Conservation (phyloP, 192 early-diverging fungal genomes). For the Coemansia sp. region DNA sequence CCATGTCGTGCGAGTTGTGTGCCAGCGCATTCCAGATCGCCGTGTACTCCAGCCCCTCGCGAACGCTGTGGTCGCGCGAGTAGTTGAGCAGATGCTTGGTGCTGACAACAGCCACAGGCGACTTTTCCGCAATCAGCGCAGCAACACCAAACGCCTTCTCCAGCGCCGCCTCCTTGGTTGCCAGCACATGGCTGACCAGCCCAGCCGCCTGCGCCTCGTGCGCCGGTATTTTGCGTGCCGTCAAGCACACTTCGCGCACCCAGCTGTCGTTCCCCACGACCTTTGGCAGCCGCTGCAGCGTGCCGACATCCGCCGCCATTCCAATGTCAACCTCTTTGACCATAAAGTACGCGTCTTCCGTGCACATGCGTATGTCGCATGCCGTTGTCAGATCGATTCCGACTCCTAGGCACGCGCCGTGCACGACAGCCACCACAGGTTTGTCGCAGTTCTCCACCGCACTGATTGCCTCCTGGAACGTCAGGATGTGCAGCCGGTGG, state of each 20-base stretch:
- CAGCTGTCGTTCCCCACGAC: constrained; percentile 87
- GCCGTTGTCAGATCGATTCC: constrained; percentile 88
- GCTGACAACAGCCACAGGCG: constrained; percentile 80
- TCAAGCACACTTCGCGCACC: constrained; percentile 89
- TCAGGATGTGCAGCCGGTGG: constrained; percentile 47
- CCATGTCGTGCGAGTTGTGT: constrained; percentile 66
- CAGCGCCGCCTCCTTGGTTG: constrained; percentile 26
- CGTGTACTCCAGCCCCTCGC: constrained; percentile 85
- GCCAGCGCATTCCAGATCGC: constrained; percentile 87
- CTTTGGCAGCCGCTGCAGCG: constrained; percentile 94
- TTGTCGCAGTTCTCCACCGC: constrained; percentile 82
- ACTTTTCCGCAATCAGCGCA: constrained; percentile 77
- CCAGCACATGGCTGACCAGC: constrained; percentile 59
- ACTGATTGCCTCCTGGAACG: constrained; percentile 68
- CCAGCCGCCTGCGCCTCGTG: constrained; percentile 65
- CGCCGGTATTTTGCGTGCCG: constrained; percentile 71
- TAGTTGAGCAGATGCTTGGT: constrained; percentile 91
- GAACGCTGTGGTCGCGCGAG: constrained; percentile 88
- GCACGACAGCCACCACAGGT: constrained; percentile 87
- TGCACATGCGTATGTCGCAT: constrained; percentile 86
- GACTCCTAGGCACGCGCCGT: constrained; percentile 82
- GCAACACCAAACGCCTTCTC: constrained; percentile 67
- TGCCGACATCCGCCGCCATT: constrained; percentile 90
- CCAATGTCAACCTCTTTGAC: constrained; percentile 95
- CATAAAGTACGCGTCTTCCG: constrained; percentile 76